Conservation (phyloP, 768 basidiomycete species). For the Terana coerulea region DNA sequence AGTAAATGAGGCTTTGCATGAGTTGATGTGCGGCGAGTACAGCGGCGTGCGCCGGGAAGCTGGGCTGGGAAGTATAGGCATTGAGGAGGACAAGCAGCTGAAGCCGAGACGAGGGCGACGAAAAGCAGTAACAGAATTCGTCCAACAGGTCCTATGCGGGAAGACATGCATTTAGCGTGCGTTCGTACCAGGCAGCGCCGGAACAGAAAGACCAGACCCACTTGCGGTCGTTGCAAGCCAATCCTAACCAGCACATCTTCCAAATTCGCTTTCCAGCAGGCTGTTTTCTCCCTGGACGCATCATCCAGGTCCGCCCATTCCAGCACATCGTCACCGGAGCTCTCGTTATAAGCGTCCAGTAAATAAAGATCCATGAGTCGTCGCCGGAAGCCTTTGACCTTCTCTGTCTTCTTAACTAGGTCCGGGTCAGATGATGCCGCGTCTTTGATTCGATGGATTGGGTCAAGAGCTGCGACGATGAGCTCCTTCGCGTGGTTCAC, state of each 20-base stretch:
- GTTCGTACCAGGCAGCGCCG: conserved; percentile 6
- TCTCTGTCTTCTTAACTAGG: conserved; percentile 37
- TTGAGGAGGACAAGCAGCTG: conserved; percentile 70
- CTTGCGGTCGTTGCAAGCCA: conserved; percentile 60
- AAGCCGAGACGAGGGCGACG: conserved; percentile 55
- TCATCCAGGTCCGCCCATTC: conserved; percentile 70
- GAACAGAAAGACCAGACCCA: conserved; percentile 33
- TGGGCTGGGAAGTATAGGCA: conserved; percentile 49
- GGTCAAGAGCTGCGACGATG: conserved; percentile 53
- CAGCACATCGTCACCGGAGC: conserved; percentile 66
- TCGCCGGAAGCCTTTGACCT: conserved; percentile 62
- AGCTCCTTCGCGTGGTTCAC: conserved; percentile 70
- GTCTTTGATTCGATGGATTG: conserved; percentile 8
- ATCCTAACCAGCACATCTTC: conserved; percentile 70
- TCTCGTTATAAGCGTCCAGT: conserved; percentile 72
- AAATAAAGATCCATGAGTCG: conserved; percentile 73
- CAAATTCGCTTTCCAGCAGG: conserved; percentile 74
- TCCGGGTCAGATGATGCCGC: conserved; percentile 32
- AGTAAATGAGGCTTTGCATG: conserved; percentile 59
- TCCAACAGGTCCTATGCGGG: conserved; percentile 59
- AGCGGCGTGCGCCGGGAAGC: conserved; percentile 46
- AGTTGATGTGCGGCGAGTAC: conserved; percentile 59
- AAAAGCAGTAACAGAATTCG: conserved; percentile 62
- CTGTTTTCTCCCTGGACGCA: conserved; percentile 54
- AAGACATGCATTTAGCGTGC: conserved; percentile 13